A percentile compares a stretch with the other conserved stretches of the same genome.
Evolutionary conservation across 2,329 filamentous ascomycete genomes (phyloP).

Genomic region (Ascocoryne sarcoides): DNA sequence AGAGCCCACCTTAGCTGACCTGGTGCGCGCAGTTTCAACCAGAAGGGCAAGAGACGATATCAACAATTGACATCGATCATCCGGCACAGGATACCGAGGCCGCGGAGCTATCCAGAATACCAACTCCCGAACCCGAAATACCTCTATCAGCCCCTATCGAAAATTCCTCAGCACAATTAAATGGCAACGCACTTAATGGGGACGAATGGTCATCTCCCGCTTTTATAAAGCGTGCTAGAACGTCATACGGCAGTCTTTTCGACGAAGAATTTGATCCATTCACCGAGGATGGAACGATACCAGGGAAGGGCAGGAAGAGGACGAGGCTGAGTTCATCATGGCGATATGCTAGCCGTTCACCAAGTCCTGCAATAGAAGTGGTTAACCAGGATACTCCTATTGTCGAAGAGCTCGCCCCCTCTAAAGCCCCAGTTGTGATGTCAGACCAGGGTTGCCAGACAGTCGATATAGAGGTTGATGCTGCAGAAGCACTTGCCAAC

Average conservation of each 20-base stretch:
- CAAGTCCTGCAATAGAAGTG: constrained; percentile 48
- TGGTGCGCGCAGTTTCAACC: constrained; percentile 35
- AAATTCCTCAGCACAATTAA: not conserved
- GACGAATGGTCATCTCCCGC: constrained; percentile 66
- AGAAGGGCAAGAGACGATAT: constrained; percentile 39
- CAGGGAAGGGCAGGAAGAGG: constrained; percentile 57
- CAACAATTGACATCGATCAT: constrained; percentile 45
- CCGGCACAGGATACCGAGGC: constrained; percentile 23
- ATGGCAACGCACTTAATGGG: constrained; percentile 25
- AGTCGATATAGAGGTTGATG: constrained; percentile 27
- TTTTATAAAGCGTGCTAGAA: constrained; percentile 62
- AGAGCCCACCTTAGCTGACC: not conserved
- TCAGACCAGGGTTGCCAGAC: constrained; percentile 35
- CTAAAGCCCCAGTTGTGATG: constrained; percentile 23
- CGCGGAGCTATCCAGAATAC: constrained; percentile 9
- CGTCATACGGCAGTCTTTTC: constrained; percentile 60
- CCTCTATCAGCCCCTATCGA: constrained; percentile 4
- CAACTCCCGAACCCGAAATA: constrained; percentile 20
- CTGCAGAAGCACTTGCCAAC: constrained; percentile 14
- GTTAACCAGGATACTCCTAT: constrained; percentile 7
- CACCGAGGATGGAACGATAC: constrained; percentile 56
- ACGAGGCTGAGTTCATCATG: constrained; percentile 61
- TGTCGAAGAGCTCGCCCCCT: not conserved
- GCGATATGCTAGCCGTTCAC: constrained; percentile 64
- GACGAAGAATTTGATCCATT: constrained; percentile 59